These are phyloP conservation scores for Xylaria arbuscula DNA, from an alignment of 2,329 filamentous ascomycete genomes.

Conservation along the genomic window DNA sequence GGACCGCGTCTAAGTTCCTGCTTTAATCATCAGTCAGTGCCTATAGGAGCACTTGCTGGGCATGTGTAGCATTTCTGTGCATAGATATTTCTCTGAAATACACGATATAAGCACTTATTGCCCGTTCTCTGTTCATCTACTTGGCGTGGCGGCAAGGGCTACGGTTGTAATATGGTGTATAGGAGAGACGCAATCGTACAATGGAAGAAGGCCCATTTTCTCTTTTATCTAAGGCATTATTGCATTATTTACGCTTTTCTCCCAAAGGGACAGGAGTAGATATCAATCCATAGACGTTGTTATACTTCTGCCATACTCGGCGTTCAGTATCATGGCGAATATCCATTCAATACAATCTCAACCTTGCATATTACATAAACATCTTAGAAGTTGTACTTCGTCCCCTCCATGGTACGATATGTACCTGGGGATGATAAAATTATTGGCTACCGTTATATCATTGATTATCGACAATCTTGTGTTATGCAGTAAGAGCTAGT, in stretches of 20 bases:
- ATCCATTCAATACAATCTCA: constrained; percentile 35
- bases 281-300: constrained; percentile 30
- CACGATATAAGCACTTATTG: constrained; percentile 15
- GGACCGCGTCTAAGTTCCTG: constrained; percentile 66
- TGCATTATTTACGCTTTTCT: constrained; percentile 26
- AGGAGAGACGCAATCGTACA: constrained; percentile 31
- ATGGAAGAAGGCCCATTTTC: constrained; percentile 16
- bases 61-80: constrained; percentile 29
- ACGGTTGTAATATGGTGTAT: constrained; percentile 45
- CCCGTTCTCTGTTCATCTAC: constrained; percentile 17
- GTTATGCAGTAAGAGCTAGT: not conserved
- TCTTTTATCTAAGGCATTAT: constrained; percentile 34
- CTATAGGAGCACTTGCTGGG: constrained; percentile 6
- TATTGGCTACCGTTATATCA: not conserved
- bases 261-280: constrained; percentile 7
- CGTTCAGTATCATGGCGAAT: constrained; percentile 11
- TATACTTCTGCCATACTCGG: constrained; percentile 13
- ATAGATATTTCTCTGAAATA: constrained; percentile 30
- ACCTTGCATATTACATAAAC: constrained; percentile 16
- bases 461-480: no score
- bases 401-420: not conserved
- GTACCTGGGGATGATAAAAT: not conserved
- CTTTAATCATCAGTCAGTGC: not conserved
- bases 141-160: constrained; percentile 9
- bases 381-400: not conserved